Conservation (phyloP, 2,329 filamentous ascomycete genomes). For the Sclerotinia spermophila region DNA sequence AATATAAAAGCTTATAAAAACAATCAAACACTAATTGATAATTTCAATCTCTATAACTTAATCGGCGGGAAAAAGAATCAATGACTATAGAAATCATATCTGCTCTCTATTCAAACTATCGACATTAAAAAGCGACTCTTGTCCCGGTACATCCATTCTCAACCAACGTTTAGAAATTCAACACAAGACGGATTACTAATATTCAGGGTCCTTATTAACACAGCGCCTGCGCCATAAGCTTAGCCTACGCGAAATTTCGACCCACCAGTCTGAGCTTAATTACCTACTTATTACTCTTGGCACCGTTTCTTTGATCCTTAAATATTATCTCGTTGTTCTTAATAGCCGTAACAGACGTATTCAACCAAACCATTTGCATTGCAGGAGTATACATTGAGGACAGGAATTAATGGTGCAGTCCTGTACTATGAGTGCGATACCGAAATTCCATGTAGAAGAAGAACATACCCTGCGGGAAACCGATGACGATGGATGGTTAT, state of each 20-base stretch:
- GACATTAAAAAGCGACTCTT: background rate
- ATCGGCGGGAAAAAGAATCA: too few relatives aligned
- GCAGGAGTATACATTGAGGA: background rate
- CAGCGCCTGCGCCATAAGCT: background rate
- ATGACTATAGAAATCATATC: too few relatives aligned
- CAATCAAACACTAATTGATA: too few relatives aligned
- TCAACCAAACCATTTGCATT: background rate
- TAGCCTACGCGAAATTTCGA: background rate
- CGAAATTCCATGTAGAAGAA: constrained; percentile 13
- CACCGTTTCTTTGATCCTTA: background rate
- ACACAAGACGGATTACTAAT: background rate
- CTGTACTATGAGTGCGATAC: constrained; percentile 14
- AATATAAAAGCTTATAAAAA: too few relatives aligned
- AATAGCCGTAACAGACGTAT: background rate
- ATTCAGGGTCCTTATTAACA: background rate
- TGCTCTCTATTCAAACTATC: background rate
- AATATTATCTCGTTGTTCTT: background rate
- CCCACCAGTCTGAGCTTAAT: constrained; percentile 4
- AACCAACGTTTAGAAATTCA: background rate
- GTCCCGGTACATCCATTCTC: too few relatives aligned
- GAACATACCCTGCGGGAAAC: constrained; percentile 3
- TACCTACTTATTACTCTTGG: constrained; percentile 9
- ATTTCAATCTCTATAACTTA: background rate
- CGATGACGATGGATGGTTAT: constrained; percentile 17
- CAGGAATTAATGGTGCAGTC: background rate